Percentiles rank a stretch among this genome's conserved stretches.
Evolutionary conservation across 177 flowering plant species (phyloP).

Genomic region (Tripterygium wilfordii): DNA sequence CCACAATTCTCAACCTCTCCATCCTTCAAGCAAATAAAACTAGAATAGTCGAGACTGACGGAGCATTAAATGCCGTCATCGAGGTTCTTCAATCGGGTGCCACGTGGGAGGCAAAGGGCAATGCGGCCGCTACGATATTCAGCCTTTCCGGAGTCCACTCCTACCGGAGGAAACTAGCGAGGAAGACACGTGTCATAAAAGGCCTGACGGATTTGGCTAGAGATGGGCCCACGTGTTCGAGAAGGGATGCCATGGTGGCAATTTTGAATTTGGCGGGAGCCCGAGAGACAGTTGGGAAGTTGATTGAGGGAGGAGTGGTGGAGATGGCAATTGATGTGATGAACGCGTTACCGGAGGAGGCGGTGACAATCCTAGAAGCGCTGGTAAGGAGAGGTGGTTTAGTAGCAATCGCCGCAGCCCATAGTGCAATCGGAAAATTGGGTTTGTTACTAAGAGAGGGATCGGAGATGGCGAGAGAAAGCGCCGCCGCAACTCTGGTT

Average conservation of each 20-base stretch:
- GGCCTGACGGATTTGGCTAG: conserved; percentile 56
- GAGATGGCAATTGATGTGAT: conserved; percentile 34
- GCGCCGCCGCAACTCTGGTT: conserved; percentile 67
- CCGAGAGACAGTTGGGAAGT: conserved; percentile 49
- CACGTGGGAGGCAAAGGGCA: conserved; percentile 87
- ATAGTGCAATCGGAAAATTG: conserved; percentile 28
- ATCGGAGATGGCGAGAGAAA: conserved; percentile 55
- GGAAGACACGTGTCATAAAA: conserved; percentile 50
- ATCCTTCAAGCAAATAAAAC: conserved; percentile 60
- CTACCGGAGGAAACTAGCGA: conserved; percentile 45
- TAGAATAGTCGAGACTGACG: conserved; percentile 57
- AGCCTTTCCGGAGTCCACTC: conserved; percentile 45
- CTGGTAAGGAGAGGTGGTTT: conserved; percentile 71
- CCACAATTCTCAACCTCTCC: conserved; percentile 73
- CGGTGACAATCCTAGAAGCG: conserved; percentile 46
- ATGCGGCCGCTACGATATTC: conserved; percentile 78
- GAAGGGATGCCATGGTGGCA: conserved; percentile 69
- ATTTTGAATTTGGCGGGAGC: conserved; percentile 70
- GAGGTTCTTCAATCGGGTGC: conserved; percentile 62
- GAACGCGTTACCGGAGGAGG: conserved; percentile 52
- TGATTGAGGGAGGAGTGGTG: conserved; percentile 65
- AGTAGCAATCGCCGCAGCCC: conserved; percentile 38
- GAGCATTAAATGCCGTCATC: conserved; percentile 53
- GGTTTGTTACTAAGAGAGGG: conserved; percentile 44
- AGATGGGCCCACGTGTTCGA: conserved; percentile 45